These are phyloP conservation scores for Eremochloa ophiuroides DNA, from an alignment of 176 grass and related monocot genomes.

Conservation along the genomic window DNA sequence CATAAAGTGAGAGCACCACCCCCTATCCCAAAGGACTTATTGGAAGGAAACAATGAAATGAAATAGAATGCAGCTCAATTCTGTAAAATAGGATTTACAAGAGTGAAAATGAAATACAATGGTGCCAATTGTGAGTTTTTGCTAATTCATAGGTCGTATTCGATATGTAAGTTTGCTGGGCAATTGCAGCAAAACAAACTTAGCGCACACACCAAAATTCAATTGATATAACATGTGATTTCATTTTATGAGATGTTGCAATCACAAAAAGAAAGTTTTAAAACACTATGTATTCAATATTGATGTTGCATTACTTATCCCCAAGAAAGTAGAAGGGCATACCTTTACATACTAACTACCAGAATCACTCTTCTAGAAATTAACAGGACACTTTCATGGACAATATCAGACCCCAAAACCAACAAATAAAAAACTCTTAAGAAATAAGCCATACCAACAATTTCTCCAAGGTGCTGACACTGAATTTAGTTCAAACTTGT, in stretches of 20 bases:
- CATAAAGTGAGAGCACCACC: slow-evolving; percentile 10
- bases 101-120: not conserved
- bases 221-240: slow-evolving; percentile 12
- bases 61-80: not conserved
- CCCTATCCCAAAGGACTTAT: not conserved
- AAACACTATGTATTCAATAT: not conserved
- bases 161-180: not conserved
- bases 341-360: not conserved
- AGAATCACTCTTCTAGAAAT: not conserved
- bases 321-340: not conserved
- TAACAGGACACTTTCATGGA: not conserved
- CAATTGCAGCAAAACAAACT: not conserved
- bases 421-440: not conserved
- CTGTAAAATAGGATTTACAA: not conserved
- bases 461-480: slow-evolving; percentile 93
- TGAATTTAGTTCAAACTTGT: slow-evolving; percentile 93
- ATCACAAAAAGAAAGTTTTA: not conserved
- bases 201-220: not conserved
- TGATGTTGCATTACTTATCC: not conserved
- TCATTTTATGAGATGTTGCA: not conserved
- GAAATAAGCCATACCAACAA: slow-evolving; percentile 60
- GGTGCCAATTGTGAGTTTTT: not conserved
- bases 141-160: not conserved
- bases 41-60: not conserved
- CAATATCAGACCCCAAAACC: not conserved